Conservation (phyloP, 2,329 filamentous ascomycete species). For the Neurospora crassa region DNA sequence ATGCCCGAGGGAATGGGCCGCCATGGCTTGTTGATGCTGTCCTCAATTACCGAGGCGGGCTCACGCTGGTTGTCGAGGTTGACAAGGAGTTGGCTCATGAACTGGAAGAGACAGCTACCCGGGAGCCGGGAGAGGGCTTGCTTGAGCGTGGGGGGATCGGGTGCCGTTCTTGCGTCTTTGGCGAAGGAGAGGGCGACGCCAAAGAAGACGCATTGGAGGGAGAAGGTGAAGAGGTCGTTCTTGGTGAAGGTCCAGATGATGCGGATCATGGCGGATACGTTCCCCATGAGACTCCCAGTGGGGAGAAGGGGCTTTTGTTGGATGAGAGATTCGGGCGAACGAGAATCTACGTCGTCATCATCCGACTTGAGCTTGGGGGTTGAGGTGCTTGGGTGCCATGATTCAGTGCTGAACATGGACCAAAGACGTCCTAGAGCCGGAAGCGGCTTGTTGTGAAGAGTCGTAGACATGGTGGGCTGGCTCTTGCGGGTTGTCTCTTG, state of each 20-base stretch:
- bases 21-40: slow-evolving; percentile 31
- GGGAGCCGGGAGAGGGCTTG: slow-evolving; percentile 13
- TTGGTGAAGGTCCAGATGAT: slow-evolving; percentile 17
- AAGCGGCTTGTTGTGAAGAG: not conserved
- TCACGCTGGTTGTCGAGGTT: slow-evolving; percentile 29
- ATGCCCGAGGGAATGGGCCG: slow-evolving; percentile 16
- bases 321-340: not conserved
- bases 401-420: not conserved
- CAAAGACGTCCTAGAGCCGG: not conserved
- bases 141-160: slow-evolving; percentile 15
- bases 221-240: slow-evolving; percentile 20
- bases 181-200: slow-evolving; percentile 23
- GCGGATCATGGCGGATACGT: not conserved
- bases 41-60: slow-evolving; percentile 25
- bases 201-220: slow-evolving; percentile 20
- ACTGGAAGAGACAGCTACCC: slow-evolving; percentile 7
- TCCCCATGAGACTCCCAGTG: not conserved
- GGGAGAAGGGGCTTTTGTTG: slow-evolving; percentile 3
- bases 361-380: not conserved
- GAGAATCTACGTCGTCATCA: not conserved
- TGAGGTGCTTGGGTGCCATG: not conserved
- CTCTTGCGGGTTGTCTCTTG: not conserved
- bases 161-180: slow-evolving; percentile 15
- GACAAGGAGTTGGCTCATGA: slow-evolving; percentile 24
- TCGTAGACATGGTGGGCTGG: not conserved